phyloP scores from a whole-genome alignment of 2,329 filamentous ascomycete species.

The Alternaria sp. region DNA sequence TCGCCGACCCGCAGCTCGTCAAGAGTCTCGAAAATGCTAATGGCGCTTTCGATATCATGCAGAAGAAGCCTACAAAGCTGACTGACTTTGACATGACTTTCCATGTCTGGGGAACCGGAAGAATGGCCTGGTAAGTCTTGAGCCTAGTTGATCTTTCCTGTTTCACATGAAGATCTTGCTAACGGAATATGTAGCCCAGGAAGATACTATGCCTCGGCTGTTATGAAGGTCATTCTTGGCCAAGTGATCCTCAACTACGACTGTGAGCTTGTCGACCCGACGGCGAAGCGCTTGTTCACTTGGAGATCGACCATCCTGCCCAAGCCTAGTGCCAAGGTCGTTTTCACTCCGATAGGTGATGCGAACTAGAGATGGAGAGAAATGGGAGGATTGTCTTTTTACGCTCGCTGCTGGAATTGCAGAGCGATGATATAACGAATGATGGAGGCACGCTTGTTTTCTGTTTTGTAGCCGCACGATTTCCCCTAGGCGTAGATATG shows the following conservation, averaged over 20 bases:
- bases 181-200: conserved; percentile 17
- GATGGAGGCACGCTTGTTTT: neutral
- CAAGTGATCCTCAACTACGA: conserved; percentile 30
- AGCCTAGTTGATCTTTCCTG: neutral
- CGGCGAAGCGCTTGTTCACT: conserved; percentile 17
- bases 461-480: neutral
- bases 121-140: conserved; percentile 27
- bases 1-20: conserved; percentile 20
- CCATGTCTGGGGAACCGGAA: conserved; percentile 30
- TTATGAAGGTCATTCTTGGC: conserved; percentile 27
- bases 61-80: conserved; percentile 21
- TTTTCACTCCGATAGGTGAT: conserved; percentile 16
- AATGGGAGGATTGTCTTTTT: neutral
- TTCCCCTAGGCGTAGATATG: neutral
- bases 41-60: conserved; percentile 10
- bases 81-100: conserved; percentile 23
- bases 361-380: neutral
- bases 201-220: conserved; percentile 24
- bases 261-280: conserved; percentile 20
- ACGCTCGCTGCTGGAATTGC: conserved; percentile 4
- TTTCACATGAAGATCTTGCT: neutral
- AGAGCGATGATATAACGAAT: conserved; percentile 1
- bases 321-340: conserved; percentile 18
- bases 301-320: conserved; percentile 27
- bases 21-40: conserved; percentile 6